Base-by-base conservation (phyloP, 2,329 filamentous ascomycete species). In the Furcasterigmium sp. region DNA sequence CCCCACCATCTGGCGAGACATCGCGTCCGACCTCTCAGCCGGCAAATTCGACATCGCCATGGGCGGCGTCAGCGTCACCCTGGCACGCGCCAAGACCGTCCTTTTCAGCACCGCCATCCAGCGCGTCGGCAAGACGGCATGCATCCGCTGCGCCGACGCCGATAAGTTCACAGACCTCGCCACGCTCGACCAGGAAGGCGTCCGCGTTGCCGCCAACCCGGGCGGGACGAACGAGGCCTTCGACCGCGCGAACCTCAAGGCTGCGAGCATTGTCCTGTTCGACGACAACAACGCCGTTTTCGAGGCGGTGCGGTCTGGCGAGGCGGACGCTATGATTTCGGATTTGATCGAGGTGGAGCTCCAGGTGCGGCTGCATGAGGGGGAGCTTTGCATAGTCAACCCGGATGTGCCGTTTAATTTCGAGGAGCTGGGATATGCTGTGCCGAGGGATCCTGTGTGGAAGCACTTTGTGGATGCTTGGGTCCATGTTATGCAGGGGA, bases 381-480 rank as follows among this genome's bases (percentile, higher is more conserved):
- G 44, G 3, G 23, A 48, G 23, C 41, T 48, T 11, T 48, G 46
- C 14, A 40, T 46, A 14, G 44, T 42, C 10, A 44, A 48, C 35
- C 25, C 41, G 11, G 41, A 35, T 5, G 17, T 14, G n/a, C 44
- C 46, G 8, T 48, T 48, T 23, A 48, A 48, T 29, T 48, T 48
- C 25, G 46, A 48, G 35, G 46, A 48, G 28, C 20, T 48, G 8
- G 46, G 41, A 3, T 48, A 48, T 20, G 44, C 46, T 4, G 21
- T 48, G 5, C 29, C 44, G 1, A 19, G 37, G 8, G 46, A 48
- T 18, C 32, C 46, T 23, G 46, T 46, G 1, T 48, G 46, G 46
- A 48, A 48, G 15, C 41, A 48, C 8, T 48, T 48, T 21, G 46
- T 48, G 2, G 44, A 48, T n/a, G 35, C 44, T 10, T 48, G 46